A percentile compares a stretch with the other conserved stretches of the same genome.
Conservation (phyloP, 208 protist genomes). For the Angomonas deanei region DNA sequence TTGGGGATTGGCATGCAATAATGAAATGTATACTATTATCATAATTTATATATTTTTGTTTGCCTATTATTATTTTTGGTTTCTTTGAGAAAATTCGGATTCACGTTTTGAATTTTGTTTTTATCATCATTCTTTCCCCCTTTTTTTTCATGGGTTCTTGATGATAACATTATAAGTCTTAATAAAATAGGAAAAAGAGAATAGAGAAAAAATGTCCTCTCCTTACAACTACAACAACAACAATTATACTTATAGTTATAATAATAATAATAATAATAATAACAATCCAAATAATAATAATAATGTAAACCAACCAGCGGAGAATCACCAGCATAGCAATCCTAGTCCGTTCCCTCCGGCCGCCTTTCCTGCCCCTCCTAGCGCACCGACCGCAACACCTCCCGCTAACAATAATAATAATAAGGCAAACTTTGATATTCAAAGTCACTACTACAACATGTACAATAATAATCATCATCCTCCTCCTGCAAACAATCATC, state of each 20-base stretch:
- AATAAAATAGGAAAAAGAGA: background rate
- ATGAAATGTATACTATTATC: background rate
- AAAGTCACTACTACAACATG: background rate
- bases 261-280: conserved; percentile 6
- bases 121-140: background rate
- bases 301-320: background rate
- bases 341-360: background rate
- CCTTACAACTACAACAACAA: background rate
- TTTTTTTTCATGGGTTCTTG: background rate
- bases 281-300: background rate
- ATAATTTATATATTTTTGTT: background rate
- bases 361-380: background rate
- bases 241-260: background rate
- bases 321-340: background rate
- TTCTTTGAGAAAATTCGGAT: background rate
- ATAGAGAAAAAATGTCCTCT: background rate
- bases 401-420: background rate
- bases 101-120: background rate
- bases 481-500: background rate
- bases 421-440: background rate
- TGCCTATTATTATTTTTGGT: background rate
- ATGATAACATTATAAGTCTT: background rate
- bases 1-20: background rate
- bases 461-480: background rate
- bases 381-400: background rate